These are phyloP conservation scores for Dysphania ambrosioides DNA, from an alignment of 148 eudicot species.

Conservation along the genomic window DNA sequence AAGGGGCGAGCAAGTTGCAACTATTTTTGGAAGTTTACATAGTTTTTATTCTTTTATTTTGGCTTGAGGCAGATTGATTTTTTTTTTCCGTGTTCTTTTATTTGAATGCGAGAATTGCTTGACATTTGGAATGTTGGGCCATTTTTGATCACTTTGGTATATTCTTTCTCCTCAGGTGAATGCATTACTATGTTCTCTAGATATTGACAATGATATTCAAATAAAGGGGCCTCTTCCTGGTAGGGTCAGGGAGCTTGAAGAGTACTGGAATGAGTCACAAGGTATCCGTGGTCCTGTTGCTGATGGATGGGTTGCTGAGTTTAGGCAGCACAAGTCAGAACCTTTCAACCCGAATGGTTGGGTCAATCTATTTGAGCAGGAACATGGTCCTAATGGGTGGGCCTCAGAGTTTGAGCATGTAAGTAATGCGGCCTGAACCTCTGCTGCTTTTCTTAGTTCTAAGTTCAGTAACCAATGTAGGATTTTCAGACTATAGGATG, in stretches of 20 bases:
- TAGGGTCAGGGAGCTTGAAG: constrained; percentile 73
- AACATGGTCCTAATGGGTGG: constrained; percentile 89
- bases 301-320: constrained; percentile 82
- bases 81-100: background rate
- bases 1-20: no score
- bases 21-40: no score
- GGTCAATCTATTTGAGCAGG: constrained; percentile 76
- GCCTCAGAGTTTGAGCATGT: constrained; percentile 96
- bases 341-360: constrained; percentile 64
- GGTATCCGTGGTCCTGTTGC: constrained; percentile 51
- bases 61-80: background rate
- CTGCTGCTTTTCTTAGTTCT: background rate
- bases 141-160: background rate
- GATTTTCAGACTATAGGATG: background rate
- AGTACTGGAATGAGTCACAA: constrained; percentile 95
- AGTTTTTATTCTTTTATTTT: background rate
- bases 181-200: constrained; percentile 77
- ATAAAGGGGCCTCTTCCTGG: constrained; percentile 72
- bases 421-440: constrained; percentile 30
- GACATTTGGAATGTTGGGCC: background rate
- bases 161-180: constrained; percentile 51
- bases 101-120: background rate
- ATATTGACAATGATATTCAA: constrained; percentile 67
- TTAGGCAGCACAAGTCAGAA: constrained; percentile 37
- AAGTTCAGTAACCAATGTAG: background rate